These are phyloP conservation scores for Chrysoporthe puriensis DNA, from an alignment of 2,329 filamentous ascomycete species.

Conservation along the genomic window DNA sequence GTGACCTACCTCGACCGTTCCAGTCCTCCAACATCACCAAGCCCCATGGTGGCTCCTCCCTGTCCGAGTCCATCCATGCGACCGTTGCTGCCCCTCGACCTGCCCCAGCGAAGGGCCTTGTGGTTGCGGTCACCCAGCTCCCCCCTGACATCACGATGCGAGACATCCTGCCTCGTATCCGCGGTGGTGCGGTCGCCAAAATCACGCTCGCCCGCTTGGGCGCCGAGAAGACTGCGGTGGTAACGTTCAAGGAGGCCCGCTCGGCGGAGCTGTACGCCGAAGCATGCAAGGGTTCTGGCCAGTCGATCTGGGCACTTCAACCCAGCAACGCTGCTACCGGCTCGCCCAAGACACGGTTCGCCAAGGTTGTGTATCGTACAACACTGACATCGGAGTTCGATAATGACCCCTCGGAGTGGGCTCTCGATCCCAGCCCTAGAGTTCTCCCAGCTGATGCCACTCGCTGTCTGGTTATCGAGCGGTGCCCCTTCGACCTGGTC, in stretches of 20 bases:
- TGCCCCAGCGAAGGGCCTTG: background rate
- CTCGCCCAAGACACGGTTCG: background rate
- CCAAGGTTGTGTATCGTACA: background rate
- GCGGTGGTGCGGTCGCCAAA: conserved; percentile 7
- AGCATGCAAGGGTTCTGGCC: background rate
- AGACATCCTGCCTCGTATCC: conserved; percentile 16
- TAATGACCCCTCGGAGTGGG: background rate
- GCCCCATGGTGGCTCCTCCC: background rate
- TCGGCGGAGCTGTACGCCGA: background rate
- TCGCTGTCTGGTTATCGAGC: conserved; percentile 11
- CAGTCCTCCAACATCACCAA: background rate
- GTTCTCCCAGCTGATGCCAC: background rate
- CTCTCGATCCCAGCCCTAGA: background rate
- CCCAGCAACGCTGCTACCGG: background rate
- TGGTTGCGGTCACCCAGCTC: background rate
- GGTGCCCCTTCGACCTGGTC: background rate
- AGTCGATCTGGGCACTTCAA: background rate
- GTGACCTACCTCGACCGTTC: no score
- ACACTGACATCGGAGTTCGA: background rate
- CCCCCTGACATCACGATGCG: background rate
- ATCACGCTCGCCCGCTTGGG: background rate
- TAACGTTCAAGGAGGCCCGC: conserved; percentile 20
- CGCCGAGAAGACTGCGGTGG: background rate
- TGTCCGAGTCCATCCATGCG: background rate
- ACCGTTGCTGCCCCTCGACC: background rate